Conservation (phyloP, 2,329 filamentous ascomycete species). For the Aaosphaeria arxii region DNA sequence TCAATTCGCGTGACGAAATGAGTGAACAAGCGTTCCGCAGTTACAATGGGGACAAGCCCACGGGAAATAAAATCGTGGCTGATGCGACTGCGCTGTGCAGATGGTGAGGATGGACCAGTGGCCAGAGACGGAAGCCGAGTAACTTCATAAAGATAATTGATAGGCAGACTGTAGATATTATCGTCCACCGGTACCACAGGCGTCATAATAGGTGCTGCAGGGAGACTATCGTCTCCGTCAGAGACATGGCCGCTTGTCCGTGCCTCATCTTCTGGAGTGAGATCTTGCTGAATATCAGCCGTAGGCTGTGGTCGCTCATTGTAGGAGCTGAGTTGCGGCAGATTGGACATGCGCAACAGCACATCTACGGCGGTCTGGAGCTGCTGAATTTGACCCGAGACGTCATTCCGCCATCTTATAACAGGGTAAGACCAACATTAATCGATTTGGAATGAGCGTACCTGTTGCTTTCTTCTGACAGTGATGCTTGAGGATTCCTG, state of each 20-base stretch:
- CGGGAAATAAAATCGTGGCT: not conserved
- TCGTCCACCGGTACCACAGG: not conserved
- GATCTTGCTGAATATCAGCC: not conserved
- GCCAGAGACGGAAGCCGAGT: not conserved
- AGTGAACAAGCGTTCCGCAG: not conserved
- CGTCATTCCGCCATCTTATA: not conserved
- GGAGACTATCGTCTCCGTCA: not conserved
- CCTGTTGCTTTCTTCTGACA: not conserved
- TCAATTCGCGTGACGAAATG: not conserved
- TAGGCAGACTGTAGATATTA: not conserved
- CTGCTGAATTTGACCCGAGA: not conserved
- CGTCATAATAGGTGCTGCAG: not conserved
- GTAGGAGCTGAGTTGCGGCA: not conserved
- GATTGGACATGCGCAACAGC: not conserved
- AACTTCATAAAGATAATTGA: not conserved
- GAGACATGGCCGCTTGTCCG: not conserved
- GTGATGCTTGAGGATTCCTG: not conserved
- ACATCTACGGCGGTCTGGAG: not conserved
- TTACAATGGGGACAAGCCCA: not conserved
- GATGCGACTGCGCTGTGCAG: not conserved
- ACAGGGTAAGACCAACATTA: not conserved
- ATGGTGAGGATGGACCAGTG: not conserved
- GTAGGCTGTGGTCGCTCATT: not conserved
- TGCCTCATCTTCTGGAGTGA: not conserved
- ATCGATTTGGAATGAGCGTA: not conserved